These are phyloP conservation scores for Hymenochaete sp. DNA, from an alignment of 1,284 basidiomycete genomes.

Conservation along the genomic window DNA sequence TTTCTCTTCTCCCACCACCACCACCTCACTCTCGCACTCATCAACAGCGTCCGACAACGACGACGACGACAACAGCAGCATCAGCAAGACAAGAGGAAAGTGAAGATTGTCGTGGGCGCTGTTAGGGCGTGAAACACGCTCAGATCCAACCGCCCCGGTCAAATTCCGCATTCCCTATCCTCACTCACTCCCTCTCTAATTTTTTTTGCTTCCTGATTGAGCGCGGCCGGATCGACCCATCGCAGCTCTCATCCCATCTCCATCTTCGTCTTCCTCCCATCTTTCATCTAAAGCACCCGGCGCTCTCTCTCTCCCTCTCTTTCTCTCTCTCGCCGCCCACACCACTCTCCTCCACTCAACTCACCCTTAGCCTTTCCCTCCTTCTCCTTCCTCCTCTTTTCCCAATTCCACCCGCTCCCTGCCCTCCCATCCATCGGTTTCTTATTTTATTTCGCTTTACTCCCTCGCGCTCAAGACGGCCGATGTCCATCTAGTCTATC, in stretches of 20 bases:
- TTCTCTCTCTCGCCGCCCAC: background rate
- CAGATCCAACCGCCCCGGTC: too few species aligned
- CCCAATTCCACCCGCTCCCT: slow-evolving; percentile 17
- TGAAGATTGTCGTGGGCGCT: too few species aligned
- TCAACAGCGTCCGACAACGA: background rate
- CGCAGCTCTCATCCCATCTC: slow-evolving; percentile 8
- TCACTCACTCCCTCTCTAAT: slow-evolving; percentile 2
- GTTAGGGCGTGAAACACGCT: too few species aligned
- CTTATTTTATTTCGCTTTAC: slow-evolving; percentile 16
- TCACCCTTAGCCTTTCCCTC: slow-evolving; percentile 8
- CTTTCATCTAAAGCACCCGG: background rate
- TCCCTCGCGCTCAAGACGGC: slow-evolving; percentile 17
- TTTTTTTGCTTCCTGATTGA: background rate
- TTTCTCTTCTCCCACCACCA: background rate
- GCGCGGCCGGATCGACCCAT: slow-evolving; percentile 2
- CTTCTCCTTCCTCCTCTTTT: slow-evolving; percentile 18
- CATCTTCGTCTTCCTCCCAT: slow-evolving; percentile 7
- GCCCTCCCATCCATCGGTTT: slow-evolving; percentile 17
- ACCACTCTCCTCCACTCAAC: slow-evolving; percentile 3
- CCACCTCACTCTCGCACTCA: background rate
- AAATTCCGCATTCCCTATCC: too few species aligned
- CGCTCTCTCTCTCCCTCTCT: background rate
- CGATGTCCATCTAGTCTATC: too few species aligned
- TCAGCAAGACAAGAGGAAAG: too few species aligned
- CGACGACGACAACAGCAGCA: background rate